Percentiles rank a stretch among this genome's conserved stretches.
Evolutionary conservation across 176 grass and related monocot species (phyloP).

Genomic region (Oryza longistaminata): DNA sequence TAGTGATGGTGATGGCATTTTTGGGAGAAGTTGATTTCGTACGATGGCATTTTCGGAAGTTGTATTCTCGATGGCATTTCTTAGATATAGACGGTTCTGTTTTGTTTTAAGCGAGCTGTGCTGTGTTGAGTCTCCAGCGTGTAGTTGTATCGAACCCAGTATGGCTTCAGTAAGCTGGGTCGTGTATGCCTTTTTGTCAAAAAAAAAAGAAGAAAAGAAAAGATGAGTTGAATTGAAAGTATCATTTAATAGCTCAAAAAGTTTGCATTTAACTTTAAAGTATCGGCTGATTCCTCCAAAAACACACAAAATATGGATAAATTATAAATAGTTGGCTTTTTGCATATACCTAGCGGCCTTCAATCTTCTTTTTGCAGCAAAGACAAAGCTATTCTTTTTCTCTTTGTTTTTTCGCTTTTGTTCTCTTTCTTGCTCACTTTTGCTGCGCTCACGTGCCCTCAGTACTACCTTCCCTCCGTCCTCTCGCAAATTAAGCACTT

Average conservation of each 20-base stretch:
- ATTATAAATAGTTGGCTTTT: slow-evolving; percentile 19
- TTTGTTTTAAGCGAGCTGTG: too few species aligned
- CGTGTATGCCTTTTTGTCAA: too few species aligned
- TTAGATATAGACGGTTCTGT: too few species aligned
- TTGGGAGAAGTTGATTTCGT: too few species aligned
- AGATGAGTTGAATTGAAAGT: slow-evolving; percentile 2
- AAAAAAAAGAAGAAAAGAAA: neutral
- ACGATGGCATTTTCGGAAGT: too few species aligned
- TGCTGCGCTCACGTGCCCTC: slow-evolving; percentile 32
- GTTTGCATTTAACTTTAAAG: slow-evolving; percentile 18
- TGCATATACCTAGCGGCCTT: neutral
- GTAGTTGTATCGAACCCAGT: too few species aligned
- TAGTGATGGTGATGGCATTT: too few species aligned
- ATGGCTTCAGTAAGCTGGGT: too few species aligned
- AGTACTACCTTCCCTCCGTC: neutral
- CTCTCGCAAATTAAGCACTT: slow-evolving; percentile 22
- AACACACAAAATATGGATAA: slow-evolving; percentile 11
- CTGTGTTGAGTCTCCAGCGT: too few species aligned
- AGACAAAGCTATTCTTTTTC: slow-evolving; percentile 30
- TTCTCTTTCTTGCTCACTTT: slow-evolving; percentile 21
- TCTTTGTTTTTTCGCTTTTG: slow-evolving; percentile 31
- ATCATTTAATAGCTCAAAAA: neutral
- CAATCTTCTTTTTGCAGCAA: slow-evolving; percentile 2
- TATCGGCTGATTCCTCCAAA: slow-evolving; percentile 9
- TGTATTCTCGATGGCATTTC: too few species aligned